Evolutionary conservation across 768 basidiomycete species (phyloP), one percentile per base, ranked within the genome.

Genomic region (Obba rivulosa): DNA sequence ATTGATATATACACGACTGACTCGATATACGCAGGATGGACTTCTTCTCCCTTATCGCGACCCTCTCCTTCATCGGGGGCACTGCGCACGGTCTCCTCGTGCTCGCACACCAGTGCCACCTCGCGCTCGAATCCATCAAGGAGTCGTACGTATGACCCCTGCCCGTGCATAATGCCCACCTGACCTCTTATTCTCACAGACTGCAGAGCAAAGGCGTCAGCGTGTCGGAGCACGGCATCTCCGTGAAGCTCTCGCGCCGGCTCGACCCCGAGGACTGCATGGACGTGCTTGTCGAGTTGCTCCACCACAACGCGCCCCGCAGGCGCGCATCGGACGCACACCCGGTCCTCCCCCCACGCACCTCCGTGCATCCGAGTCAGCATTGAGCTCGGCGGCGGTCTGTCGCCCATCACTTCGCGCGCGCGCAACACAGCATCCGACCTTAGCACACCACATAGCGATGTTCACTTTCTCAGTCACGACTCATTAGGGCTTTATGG

Each of bases 181-280:
- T 31, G 7, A 13, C 28, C 28, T 5, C 28, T 31, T 5, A 31
- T 13, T 43, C 24, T 13, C 10, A 2, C 35, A 54, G 50, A 24
- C 41, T 56, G 28, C 43, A 50, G 20, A 41, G 52, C 34, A 24
- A 34, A n/a, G 55, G 55, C 31, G 42, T 56, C 40, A 42, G 52
- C 34, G 48, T 56, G 16, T 56, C 55, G 14, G 34, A 21, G 8
- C n/a, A 42, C 28, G 48, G 55, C 37, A 43, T 47, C 13, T 35
- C 40, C 31, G 51, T 56, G 10, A 49, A 52, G 43, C 45, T 43
- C 10, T 20, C 36, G 18, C 41, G 48, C 34, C 36, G 52, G 34
- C 39, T n/a, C 8, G 41, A 47, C 38, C 41, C 51, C 22, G 55
- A 52, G 41, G 34, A 49, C 7, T 56, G 52, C 36, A 21, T 52